Evolutionary conservation across 2,329 filamentous ascomycete genomes (phyloP).

Genomic region (Sporothrix protearum): DNA sequence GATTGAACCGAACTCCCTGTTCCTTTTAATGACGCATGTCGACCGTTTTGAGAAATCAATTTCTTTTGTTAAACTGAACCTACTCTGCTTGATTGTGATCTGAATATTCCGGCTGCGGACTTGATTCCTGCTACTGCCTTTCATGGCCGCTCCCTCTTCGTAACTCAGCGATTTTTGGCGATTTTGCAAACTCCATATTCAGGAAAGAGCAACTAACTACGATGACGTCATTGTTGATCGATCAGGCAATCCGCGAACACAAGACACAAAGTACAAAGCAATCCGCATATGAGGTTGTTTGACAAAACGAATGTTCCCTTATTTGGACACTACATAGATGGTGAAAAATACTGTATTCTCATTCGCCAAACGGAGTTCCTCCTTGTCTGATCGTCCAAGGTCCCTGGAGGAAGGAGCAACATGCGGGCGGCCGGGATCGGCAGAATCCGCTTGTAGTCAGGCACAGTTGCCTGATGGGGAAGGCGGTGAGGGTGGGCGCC

Average conservation of each 20-base stretch:
- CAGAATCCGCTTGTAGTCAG: constrained; percentile 13
- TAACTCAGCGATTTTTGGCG: not conserved
- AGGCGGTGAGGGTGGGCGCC: constrained; percentile 7
- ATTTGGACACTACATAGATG: not conserved
- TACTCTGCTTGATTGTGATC: not conserved
- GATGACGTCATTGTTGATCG: not conserved
- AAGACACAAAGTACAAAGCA: not conserved
- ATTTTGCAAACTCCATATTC: not conserved
- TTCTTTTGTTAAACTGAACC: not conserved
- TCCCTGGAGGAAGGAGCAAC: not conserved
- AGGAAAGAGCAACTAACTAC: not conserved
- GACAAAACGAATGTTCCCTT: too few species aligned
- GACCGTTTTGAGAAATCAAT: not conserved
- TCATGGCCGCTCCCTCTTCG: too few species aligned
- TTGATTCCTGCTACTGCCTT: not conserved
- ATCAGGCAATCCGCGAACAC: not conserved
- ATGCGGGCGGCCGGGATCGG: not conserved
- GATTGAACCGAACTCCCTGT: not conserved
- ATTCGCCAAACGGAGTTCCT: not conserved
- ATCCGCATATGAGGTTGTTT: too few species aligned
- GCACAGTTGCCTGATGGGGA: not conserved
- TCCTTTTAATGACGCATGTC: not conserved
- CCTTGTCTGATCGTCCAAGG: not conserved
- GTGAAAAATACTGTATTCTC: not conserved
- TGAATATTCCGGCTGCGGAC: not conserved